A percentile compares a stretch with the other conserved stretches of the same genome.
These are phyloP conservation scores for Fusarium chaquense DNA, from an alignment of 2,329 filamentous ascomycete species.

Conservation along the genomic window DNA sequence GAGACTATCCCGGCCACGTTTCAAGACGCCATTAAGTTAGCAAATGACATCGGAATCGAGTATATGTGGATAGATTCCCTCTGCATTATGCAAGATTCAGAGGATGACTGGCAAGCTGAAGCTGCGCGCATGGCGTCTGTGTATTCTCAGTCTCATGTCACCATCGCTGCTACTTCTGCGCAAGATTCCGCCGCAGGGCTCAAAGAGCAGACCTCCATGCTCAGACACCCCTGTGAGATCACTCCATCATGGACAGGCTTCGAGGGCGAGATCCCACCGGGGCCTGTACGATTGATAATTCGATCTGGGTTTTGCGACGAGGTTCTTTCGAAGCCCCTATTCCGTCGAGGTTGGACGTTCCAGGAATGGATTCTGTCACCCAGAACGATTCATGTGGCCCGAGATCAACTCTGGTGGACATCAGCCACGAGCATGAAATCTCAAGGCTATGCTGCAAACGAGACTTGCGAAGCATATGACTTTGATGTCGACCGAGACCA, in stretches of 20 bases:
- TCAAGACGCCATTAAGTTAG: conserved; percentile 29
- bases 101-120: conserved; percentile 36
- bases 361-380: conserved; percentile 38
- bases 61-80: conserved; percentile 41
- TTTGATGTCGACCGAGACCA: conserved; percentile 22
- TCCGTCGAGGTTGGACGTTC: conserved; percentile 36
- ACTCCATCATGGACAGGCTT: conserved; percentile 31
- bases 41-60: conserved; percentile 15
- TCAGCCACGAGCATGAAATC: conserved; percentile 24
- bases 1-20: conserved; percentile 29
- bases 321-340: conserved; percentile 31
- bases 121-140: conserved; percentile 37
- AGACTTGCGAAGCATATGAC: conserved; percentile 31
- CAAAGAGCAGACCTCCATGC: conserved; percentile 15
- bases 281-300: conserved; percentile 27
- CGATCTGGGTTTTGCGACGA: conserved; percentile 28
- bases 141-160: conserved; percentile 32
- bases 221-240: conserved; percentile 31
- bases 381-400: conserved; percentile 34
- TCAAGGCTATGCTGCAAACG: conserved; percentile 26
- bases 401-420: conserved; percentile 40
- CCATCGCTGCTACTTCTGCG: conserved; percentile 33
- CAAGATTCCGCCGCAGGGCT: conserved; percentile 31
- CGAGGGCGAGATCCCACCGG: conserved; percentile 10
- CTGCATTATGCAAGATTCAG: conserved; percentile 38